These are phyloP conservation scores for Globisporangium apiculatum DNA, from an alignment of 352 stramenopile genomes.

Conservation along the genomic window DNA sequence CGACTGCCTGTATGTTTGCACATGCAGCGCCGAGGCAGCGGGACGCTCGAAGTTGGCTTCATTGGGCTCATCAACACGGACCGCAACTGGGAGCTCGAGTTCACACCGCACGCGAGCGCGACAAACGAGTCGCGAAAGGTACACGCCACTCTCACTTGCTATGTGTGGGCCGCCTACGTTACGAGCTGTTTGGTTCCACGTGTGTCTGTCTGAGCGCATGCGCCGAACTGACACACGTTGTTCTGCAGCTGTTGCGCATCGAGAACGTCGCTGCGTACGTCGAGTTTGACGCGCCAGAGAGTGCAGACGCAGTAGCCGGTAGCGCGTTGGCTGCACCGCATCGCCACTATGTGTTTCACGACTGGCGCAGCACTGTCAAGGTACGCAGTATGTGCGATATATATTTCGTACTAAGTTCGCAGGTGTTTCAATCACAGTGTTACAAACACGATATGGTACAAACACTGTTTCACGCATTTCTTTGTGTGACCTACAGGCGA, in stretches of 20 bases:
- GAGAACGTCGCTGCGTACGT: conserved; percentile 68
- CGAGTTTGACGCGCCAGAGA: conserved; percentile 33
- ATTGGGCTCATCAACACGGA: conserved; percentile 74
- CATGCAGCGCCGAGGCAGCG: conserved; percentile 49
- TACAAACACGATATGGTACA: no score
- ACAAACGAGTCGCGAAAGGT: conserved; percentile 81
- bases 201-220: neutral
- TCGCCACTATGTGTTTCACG: conserved; percentile 80
- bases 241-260: conserved; percentile 46
- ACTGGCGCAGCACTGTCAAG: conserved; percentile 76
- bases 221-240: neutral
- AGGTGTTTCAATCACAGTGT: no score
- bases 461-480: neutral
- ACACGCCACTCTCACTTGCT: neutral
- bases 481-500: conserved; percentile 20
- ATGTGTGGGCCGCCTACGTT: neutral
- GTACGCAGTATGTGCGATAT: conserved; percentile 15
- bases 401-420: no score
- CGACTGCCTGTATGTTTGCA: conserved; percentile 1
- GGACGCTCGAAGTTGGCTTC: conserved; percentile 54
- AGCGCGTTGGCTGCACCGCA: conserved; percentile 9
- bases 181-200: conserved; percentile 3
- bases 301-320: neutral
- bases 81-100: conserved; percentile 66
- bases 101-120: conserved; percentile 65